Percentiles rank a stretch among this genome's conserved stretches.
These are phyloP conservation scores for Polygonum aviculare DNA, from an alignment of 148 eudicot genomes.

Conservation along the genomic window DNA sequence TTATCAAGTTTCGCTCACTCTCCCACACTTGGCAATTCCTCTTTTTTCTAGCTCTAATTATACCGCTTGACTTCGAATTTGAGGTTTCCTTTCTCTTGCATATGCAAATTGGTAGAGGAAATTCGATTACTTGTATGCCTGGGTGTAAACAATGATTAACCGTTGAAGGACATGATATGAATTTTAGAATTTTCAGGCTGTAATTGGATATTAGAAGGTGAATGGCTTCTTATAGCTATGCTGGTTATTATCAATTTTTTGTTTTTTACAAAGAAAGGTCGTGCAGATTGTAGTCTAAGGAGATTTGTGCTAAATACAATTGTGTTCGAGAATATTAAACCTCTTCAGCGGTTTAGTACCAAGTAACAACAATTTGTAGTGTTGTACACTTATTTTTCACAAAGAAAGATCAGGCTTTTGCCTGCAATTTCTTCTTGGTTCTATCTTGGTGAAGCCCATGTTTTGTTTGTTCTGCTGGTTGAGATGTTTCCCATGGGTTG, in stretches of 20 bases:
- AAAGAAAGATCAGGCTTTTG: too few relatives aligned
- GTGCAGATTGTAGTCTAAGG: not conserved
- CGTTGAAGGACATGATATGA: not conserved
- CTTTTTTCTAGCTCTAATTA: not conserved
- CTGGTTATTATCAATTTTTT: not conserved
- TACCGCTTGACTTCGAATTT: too few relatives aligned
- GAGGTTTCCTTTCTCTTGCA: too few relatives aligned
- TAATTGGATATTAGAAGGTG: not conserved
- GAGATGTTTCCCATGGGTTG: slow-evolving; percentile 11
- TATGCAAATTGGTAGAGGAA: not conserved
- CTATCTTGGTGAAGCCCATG: not conserved
- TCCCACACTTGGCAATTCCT: not conserved
- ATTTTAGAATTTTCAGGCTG: not conserved
- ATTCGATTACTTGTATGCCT: not conserved
- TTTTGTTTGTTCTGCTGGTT: not conserved
- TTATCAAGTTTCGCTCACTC: slow-evolving; percentile 46
- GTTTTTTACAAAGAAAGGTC: not conserved
- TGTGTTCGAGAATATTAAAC: not conserved
- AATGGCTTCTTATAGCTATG: not conserved
- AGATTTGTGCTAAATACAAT: not conserved
- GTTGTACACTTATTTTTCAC: not conserved
- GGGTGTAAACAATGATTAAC: not conserved
- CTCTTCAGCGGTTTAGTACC: not conserved
- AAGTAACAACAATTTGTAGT: not conserved
- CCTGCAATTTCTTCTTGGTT: not conserved